These are phyloP conservation scores for Penicillium sp. DNA, from an alignment of 2,329 filamentous ascomycete genomes.

Conservation along the genomic window DNA sequence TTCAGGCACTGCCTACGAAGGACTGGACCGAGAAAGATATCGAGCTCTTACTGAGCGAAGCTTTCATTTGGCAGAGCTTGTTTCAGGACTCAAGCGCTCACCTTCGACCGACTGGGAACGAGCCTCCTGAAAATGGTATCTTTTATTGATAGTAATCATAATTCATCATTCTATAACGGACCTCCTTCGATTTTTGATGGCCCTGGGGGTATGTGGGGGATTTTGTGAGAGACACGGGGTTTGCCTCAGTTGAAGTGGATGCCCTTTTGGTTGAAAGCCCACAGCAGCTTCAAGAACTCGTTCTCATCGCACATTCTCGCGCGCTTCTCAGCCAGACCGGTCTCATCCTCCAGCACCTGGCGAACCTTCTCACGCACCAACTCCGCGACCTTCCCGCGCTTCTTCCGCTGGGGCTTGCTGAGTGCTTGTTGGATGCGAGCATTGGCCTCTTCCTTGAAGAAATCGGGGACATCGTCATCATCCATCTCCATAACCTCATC, in stretches of 20 bases:
- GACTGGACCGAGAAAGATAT: constrained; percentile 98
- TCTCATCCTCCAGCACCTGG: constrained; percentile 79
- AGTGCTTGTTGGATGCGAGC: constrained; percentile 43
- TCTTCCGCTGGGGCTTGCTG: constrained; percentile 62
- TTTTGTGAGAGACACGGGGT: background rate
- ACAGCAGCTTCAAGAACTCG: constrained; percentile 81
- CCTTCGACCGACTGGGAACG: constrained; percentile 52
- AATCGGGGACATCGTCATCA: constrained; percentile 73
- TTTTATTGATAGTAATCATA: constrained; percentile 39
- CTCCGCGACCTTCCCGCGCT: constrained; percentile 76
- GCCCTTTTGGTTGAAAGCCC: constrained; percentile 85
- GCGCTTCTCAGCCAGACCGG: constrained; percentile 76
- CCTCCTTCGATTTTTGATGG: constrained; percentile 14
- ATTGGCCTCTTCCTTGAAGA: constrained; percentile 69
- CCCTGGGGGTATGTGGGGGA: constrained; percentile 6
- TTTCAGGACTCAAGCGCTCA: constrained; percentile 95
- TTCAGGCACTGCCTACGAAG: constrained; percentile 89
- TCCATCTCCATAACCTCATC: constrained; percentile 56
- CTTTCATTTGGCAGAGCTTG: constrained; percentile 97
- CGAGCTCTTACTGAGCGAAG: constrained; percentile 90
- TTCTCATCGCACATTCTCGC: constrained; percentile 88
- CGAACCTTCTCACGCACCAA: constrained; percentile 85
- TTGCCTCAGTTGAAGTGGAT: constrained; percentile 77
- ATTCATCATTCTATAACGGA: constrained; percentile 31
- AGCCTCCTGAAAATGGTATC: constrained; percentile 37